Base-by-base conservation (phyloP, 1,284 basidiomycete species). In the Cryptococcus sp. region DNA sequence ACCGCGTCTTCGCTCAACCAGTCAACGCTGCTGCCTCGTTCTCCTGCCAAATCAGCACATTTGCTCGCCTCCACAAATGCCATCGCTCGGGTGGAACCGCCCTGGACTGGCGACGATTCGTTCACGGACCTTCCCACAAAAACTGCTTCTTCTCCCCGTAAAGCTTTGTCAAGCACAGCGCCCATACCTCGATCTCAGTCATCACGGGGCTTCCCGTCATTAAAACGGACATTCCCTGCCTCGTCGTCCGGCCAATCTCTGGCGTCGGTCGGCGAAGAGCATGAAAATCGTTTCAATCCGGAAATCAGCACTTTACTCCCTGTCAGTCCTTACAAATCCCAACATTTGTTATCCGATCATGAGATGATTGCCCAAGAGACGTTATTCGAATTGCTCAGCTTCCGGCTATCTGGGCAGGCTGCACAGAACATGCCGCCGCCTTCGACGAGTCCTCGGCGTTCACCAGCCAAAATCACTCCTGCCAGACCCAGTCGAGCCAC, bases 211-310 rank as follows among this genome's bases (percentile, higher is more conserved):
- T 49, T 11, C 22, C 47, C 31, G 6, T 22, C n/a, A 23, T 47
- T 52, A 8, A 66, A 60, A 31, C 59, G 69, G 2, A 64, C 62
- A 3, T 68, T 71, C 53, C 69, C 69, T 7, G 60, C 66, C 5
- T 71, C 68, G 1, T 65, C 67, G 3, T 71, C 69, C 20, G 65
- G 49, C n/a, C 50, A 63, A 46, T 64, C 65, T 4, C 59, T 71
- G 13, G 61, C 62, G 5, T 61, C 61, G 1, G 57, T 69, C 8
- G 63, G 59, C 23, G 61, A 67, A 62, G 64, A 65, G 16, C 19
- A 31, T 19, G 51, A 52, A 22, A 23, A 53, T 10, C 19, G 31
- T 23, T 16, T 48, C 19, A 22, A 42, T 22, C 47, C 38, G 2
- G 67, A 69, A 10, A 53, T 57, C 5, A 62, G 61, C 51, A 61